Base-by-base conservation (phyloP, 1,284 basidiomycete genomes). In the Puccinia novopanici region DNA sequence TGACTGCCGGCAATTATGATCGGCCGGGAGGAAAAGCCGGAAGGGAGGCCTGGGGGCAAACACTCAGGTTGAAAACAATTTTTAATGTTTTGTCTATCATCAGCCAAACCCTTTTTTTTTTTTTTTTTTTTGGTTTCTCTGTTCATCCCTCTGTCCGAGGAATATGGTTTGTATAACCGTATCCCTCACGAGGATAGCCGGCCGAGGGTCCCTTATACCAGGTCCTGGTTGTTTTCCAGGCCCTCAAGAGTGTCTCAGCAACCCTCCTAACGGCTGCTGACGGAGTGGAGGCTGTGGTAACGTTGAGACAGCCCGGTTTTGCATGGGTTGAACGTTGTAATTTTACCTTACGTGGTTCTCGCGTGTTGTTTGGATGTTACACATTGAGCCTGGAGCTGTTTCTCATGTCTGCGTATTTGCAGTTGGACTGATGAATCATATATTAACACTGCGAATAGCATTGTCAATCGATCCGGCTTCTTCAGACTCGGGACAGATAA, bases 11-110 rank as follows among this genome's bases (percentile, higher is more conserved):
- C 70, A 72, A 52, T 34, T 13, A 37, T 55, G 70, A 72, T 72
- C 70, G 70, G 55, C 70, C 70, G 70, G 70, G 48, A 54, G 30
- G 70, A 72, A 72, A 34, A 72, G 70, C 50, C 70, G 70, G 70
- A 72, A 70, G 67, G 52, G 50, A 54, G 70, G 50, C 70, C 70
- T 72, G 48, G 34, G 27, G 50, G 52, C 52, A 40, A 72, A 15
- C 52, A 15, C 70, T 40, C 70, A 52, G 1, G 50, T 72, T 55
- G 70, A 72, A 72, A 72, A 55, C 48, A 17, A 50, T 70, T 12
- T 70, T 17, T 50, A 70, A 22, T 70, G 50, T 9, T 40, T 54
- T 55, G 70, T 72, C 52, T 72, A 40, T 71, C 50, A 50, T 72
- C 50, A 54, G 30, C n/a, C 50, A 24, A 30, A 54, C 54, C 54